These are phyloP conservation scores for Lyophyllum semitale DNA, from an alignment of 768 basidiomycete species.

Conservation along the genomic window DNA sequence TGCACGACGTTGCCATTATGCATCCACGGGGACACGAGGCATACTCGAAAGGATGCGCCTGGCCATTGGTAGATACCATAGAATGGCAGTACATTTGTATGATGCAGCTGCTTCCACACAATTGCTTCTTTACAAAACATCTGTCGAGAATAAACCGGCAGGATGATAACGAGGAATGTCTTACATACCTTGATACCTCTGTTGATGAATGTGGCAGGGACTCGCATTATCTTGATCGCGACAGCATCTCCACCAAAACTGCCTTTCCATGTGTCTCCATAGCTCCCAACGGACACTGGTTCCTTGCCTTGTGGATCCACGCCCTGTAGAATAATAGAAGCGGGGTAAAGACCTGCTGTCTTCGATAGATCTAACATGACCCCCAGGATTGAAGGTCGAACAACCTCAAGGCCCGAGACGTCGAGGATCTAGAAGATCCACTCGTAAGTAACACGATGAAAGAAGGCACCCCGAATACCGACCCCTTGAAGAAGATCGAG, in stretches of 20 bases:
- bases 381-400: slow-evolving; percentile 2
- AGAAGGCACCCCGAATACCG: background rate
- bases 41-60: slow-evolving; percentile 3
- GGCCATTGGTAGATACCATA: slow-evolving; percentile 11
- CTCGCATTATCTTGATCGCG: slow-evolving; percentile 11
- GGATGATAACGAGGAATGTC: background rate
- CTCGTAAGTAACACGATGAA: background rate
- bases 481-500: slow-evolving; percentile 9
- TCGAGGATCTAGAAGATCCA: slow-evolving; percentile 8
- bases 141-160: background rate
- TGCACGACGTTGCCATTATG: slow-evolving; percentile 5
- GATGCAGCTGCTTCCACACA: slow-evolving; percentile 10
- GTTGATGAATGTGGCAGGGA: background rate
- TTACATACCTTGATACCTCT: slow-evolving; percentile 1
- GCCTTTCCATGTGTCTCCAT: slow-evolving; percentile 12
- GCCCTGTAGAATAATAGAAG: slow-evolving; percentile 6
- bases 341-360: slow-evolving; percentile 2
- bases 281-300: slow-evolving; percentile 1
- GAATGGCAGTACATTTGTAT: slow-evolving; percentile 7
- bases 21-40: slow-evolving; percentile 14
- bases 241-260: slow-evolving; percentile 1
- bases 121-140: slow-evolving; percentile 10
- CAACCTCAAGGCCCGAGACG: slow-evolving; percentile 1
- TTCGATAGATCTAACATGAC: slow-evolving; percentile 4
- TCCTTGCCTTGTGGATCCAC: slow-evolving; percentile 2